Conservation (phyloP, 257 asterid genomes). For the Mentha longifolia region DNA sequence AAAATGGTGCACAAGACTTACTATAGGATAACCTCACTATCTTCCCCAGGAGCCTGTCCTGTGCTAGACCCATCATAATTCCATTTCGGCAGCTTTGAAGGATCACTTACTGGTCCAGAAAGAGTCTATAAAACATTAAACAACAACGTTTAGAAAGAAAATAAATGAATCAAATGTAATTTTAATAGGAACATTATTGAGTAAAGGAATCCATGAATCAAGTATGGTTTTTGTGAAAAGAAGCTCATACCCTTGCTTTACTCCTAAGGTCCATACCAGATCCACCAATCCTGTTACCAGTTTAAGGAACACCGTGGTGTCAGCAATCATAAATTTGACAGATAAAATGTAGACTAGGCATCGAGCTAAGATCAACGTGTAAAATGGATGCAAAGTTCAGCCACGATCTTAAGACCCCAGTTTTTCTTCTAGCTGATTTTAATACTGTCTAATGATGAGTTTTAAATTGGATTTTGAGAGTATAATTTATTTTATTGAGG, state of each 20-base stretch:
- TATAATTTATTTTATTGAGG: no score
- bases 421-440: no score
- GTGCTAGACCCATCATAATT: conserved; percentile 97
- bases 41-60: conserved; percentile 92
- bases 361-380: background rate
- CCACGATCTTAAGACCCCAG: no score
- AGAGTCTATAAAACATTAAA: conserved; percentile 58
- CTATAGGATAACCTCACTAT: conserved; percentile 95
- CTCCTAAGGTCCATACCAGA: conserved; percentile 93
- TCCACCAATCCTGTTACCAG: conserved; percentile 79
- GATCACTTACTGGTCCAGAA: conserved; percentile 63
- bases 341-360: background rate
- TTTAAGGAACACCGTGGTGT: background rate
- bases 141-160: background rate
- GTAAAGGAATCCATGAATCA: background rate
- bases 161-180: background rate
- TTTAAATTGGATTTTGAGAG: no score
- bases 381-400: no score
- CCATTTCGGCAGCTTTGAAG: conserved; percentile 90
- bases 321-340: background rate
- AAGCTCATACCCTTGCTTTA: conserved; percentile 78
- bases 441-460: no score
- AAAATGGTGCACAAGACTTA: conserved; percentile 37
- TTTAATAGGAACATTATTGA: background rate
- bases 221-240: background rate